Evolutionary conservation across 1,139 yeast genomes (phyloP).

Genomic region (Kluyveromyces marxianus): DNA sequence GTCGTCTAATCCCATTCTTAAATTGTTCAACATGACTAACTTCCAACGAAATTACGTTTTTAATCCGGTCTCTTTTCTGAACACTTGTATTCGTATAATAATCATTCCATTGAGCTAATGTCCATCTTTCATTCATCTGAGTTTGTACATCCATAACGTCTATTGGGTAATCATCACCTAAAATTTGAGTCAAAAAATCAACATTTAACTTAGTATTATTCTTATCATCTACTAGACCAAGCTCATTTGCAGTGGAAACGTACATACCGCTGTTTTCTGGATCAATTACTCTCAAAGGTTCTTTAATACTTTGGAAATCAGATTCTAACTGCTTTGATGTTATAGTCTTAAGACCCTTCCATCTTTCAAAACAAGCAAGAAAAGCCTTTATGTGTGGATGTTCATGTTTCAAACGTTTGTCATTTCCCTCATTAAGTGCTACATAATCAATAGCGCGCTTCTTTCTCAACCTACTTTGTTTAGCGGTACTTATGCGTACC

Average conservation of each 20-base stretch:
- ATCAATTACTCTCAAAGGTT: constrained; percentile 35
- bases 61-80: constrained; percentile 49
- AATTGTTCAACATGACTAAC: constrained; percentile 48
- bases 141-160: constrained; percentile 90
- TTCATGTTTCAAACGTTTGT: constrained; percentile 46
- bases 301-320: constrained; percentile 31
- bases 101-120: constrained; percentile 64
- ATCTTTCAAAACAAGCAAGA: constrained; percentile 16
- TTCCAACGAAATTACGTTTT: constrained; percentile 79
- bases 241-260: constrained; percentile 37
- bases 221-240: constrained; percentile 5
- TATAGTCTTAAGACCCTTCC: constrained; percentile 20
- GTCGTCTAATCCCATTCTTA: constrained; percentile 50
- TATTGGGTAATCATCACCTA: constrained; percentile 58
- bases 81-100: constrained; percentile 45
- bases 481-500: neutral
- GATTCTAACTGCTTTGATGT: constrained; percentile 33
- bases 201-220: constrained; percentile 11
- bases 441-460: constrained; percentile 60
- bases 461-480: constrained; percentile 18
- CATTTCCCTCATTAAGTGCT: constrained; percentile 72
- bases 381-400: constrained; percentile 53
- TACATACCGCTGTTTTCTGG: constrained; percentile 32
- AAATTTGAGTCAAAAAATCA: constrained; percentile 46
- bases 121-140: constrained; percentile 64